Evolutionary conservation across 495 filamentous ascomycete species (phyloP).

Genomic region (Bacidia rubella): DNA sequence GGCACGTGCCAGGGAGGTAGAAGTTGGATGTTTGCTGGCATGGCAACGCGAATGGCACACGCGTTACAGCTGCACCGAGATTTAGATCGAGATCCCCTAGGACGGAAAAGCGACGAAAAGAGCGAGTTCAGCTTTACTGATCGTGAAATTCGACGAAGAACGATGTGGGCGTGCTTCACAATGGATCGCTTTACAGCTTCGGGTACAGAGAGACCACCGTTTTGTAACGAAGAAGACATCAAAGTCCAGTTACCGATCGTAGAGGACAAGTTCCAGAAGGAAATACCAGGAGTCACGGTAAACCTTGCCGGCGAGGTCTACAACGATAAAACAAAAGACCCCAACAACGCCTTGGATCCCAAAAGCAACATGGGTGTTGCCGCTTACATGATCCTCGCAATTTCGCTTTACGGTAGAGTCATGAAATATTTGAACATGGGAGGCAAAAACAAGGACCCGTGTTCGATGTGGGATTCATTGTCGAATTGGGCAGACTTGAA

Average conservation of each 20-base stretch:
- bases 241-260: constrained; percentile 84
- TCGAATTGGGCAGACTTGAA: constrained; percentile 62
- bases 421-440: constrained; percentile 86
- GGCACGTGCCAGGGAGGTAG: constrained; percentile 92
- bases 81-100: constrained; percentile 68
- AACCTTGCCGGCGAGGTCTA: constrained; percentile 61
- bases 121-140: constrained; percentile 77
- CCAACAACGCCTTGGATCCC: constrained; percentile 50
- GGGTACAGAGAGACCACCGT: constrained; percentile 85
- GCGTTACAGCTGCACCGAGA: constrained; percentile 89
- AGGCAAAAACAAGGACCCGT: constrained; percentile 65
- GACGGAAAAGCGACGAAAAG: constrained; percentile 44
- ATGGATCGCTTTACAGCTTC: constrained; percentile 98
- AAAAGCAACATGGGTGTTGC: constrained; percentile 87
- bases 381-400: constrained; percentile 76
- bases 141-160: constrained; percentile 78
- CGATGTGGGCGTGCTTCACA: constrained; percentile 95
- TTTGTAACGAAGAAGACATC: constrained; percentile 75
- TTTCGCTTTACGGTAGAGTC: constrained; percentile 80
- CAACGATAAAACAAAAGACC: constrained; percentile 48
- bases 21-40: constrained; percentile 89
- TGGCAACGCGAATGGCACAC: constrained; percentile 93
- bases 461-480: constrained; percentile 66
- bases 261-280: constrained; percentile 80
- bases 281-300: constrained; percentile 81